These are phyloP conservation scores for Kuraishia floccosa DNA, from an alignment of 805 yeast species.

Conservation along the genomic window DNA sequence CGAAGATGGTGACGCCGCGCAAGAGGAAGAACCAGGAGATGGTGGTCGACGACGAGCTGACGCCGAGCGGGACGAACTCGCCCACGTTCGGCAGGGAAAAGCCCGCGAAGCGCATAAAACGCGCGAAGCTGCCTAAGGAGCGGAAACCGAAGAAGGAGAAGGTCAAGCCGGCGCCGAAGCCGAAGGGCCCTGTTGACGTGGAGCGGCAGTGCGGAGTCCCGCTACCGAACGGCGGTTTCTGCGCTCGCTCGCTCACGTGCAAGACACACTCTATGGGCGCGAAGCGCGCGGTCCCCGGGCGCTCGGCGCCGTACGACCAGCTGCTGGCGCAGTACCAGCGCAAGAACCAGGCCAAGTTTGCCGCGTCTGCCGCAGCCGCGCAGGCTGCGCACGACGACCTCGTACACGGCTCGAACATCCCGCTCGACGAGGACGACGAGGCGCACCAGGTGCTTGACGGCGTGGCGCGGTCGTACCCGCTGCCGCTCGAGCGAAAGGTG, in stretches of 20 bases:
- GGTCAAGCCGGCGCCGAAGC: constrained; percentile 27
- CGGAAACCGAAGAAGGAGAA: constrained; percentile 3
- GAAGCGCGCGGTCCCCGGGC: constrained; percentile 86
- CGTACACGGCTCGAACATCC: constrained; percentile 30
- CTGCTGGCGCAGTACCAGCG: constrained; percentile 84
- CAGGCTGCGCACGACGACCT: constrained; percentile 66
- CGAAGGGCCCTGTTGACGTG: constrained; percentile 80
- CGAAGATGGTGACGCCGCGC: neutral
- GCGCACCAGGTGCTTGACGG: constrained; percentile 88
- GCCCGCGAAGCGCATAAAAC: constrained; percentile 7
- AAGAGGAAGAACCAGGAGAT: constrained; percentile 1
- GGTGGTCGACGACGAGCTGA: constrained; percentile 1
- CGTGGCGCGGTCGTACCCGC: constrained; percentile 65
- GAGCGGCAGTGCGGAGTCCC: constrained; percentile 95
- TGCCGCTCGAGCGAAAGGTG: constrained; percentile 73
- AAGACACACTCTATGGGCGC: constrained; percentile 99
- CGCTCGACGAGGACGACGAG: constrained; percentile 82
- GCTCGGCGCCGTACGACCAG: constrained; percentile 87
- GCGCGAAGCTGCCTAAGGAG: constrained; percentile 2
- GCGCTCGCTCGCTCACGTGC: constrained; percentile 94
- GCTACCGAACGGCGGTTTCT: constrained; percentile 85
- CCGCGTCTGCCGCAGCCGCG: constrained; percentile 71
- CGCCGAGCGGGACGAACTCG: constrained; percentile 1
- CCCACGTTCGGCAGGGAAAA: neutral
- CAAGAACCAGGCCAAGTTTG: constrained; percentile 83